phyloP scores from a whole-genome alignment of 2,329 filamentous ascomycete genomes.

The Pseudogymnoascus sp. region DNA sequence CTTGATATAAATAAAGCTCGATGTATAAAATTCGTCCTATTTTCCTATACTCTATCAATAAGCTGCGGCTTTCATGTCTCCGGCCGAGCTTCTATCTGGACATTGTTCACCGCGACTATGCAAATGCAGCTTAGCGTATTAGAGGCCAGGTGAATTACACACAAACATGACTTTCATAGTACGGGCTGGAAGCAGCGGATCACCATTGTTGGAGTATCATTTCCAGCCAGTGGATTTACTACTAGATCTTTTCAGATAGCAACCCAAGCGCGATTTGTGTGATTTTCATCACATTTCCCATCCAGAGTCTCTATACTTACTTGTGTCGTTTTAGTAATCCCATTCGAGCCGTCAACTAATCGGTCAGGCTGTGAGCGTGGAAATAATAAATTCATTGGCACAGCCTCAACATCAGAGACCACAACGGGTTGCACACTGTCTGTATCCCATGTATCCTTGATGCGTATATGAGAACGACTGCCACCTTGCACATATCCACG shows the following conservation, averaged over 20 bases:
- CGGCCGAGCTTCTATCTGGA: too few relatives aligned
- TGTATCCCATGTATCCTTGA: not conserved
- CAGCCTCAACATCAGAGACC: not conserved
- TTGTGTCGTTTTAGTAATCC: not conserved
- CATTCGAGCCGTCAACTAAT: not conserved
- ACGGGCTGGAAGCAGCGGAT: too few relatives aligned
- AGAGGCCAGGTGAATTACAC: too few relatives aligned
- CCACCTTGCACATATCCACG: not conserved
- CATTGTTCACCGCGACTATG: too few relatives aligned
- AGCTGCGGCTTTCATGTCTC: too few relatives aligned
- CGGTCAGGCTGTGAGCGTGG: not conserved
- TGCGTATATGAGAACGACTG: not conserved
- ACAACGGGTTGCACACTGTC: not conserved
- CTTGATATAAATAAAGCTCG: too few relatives aligned
- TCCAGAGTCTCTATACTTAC: not conserved
- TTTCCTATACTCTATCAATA: too few relatives aligned
- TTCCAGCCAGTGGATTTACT: too few relatives aligned
- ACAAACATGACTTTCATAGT: too few relatives aligned
- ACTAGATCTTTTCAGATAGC: not conserved
- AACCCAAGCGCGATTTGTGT: not conserved
- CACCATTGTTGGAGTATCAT: too few relatives aligned
- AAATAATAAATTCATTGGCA: not conserved
- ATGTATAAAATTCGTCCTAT: too few relatives aligned
- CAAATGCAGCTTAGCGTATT: too few relatives aligned
- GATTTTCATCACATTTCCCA: not conserved